Percentiles rank a stretch among this genome's conserved stretches.
Evolutionary conservation across 768 basidiomycete genomes (phyloP).

Genomic region (Pleurotus djamor): DNA sequence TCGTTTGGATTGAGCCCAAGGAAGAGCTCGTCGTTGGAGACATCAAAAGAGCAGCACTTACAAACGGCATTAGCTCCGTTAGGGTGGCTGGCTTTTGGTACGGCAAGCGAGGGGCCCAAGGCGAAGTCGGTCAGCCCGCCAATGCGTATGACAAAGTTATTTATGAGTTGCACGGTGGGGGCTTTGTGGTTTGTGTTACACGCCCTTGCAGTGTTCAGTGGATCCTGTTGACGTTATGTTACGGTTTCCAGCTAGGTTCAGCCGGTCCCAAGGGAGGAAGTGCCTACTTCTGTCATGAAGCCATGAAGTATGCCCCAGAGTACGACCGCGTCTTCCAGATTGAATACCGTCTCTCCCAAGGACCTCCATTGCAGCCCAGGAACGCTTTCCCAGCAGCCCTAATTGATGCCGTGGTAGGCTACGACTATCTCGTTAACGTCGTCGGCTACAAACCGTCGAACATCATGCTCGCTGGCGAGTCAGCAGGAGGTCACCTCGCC

Average conservation of each 20-base stretch:
- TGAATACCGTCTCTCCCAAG: slow-evolving; percentile 45
- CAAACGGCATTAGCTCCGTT: slow-evolving; percentile 20
- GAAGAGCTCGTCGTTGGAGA: slow-evolving; percentile 29
- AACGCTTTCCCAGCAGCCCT: slow-evolving; percentile 53
- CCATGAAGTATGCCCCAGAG: not conserved
- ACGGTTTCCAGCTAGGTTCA: not conserved
- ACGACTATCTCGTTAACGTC: slow-evolving; percentile 42
- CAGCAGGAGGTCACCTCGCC: slow-evolving; percentile 52
- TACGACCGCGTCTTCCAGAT: slow-evolving; percentile 28
- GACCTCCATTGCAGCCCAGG: slow-evolving; percentile 18
- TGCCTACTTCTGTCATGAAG: slow-evolving; percentile 11
- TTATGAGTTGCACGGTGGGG: slow-evolving; percentile 28
- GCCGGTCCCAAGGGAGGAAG: not conserved
- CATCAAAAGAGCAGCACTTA: slow-evolving; percentile 21
- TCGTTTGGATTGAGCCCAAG: slow-evolving; percentile 30
- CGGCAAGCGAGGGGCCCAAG: slow-evolving; percentile 13
- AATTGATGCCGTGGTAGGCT: slow-evolving; percentile 49
- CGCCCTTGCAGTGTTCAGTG: slow-evolving; percentile 16
- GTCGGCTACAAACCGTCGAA: slow-evolving; percentile 37
- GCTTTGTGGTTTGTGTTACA: slow-evolving; percentile 24
- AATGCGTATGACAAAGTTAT: slow-evolving; percentile 29
- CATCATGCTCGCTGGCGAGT: slow-evolving; percentile 50
- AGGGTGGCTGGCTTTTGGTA: slow-evolving; percentile 35
- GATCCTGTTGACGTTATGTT: not conserved
- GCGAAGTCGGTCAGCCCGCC: slow-evolving; percentile 10